Evolutionary conservation across 371 early-diverging fungal species (phyloP).

Genomic region (Rhizomucor miehei): DNA sequence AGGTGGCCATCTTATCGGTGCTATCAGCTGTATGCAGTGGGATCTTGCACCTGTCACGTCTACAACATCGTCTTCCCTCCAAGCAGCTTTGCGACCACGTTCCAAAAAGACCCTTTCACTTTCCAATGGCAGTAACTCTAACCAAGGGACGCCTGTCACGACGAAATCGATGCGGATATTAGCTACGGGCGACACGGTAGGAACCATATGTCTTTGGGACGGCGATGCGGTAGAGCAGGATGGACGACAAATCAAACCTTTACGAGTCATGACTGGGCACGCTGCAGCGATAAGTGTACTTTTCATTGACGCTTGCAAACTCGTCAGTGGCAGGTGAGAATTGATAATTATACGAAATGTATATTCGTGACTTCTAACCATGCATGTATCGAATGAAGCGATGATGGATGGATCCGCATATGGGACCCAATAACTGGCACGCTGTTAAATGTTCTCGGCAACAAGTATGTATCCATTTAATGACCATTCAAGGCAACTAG

Average conservation of each 20-base stretch:
- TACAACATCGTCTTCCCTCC: not conserved
- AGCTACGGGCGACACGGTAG: conserved; percentile 47
- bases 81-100: not conserved
- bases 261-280: conserved; percentile 28
- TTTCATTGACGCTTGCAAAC: conserved; percentile 40
- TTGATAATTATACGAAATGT: too few species aligned
- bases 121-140: not conserved
- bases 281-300: conserved; percentile 35
- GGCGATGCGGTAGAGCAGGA: conserved; percentile 16
- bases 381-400: conserved; percentile 8
- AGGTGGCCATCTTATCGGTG: conserved; percentile 22
- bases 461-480: conserved; percentile 16
- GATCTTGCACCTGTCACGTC: conserved; percentile 17
- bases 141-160: not conserved
- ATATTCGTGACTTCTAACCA: not conserved
- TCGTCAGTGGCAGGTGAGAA: conserved; percentile 42
- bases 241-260: conserved; percentile 16
- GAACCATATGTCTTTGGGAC: conserved; percentile 45
- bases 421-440: conserved; percentile 48
- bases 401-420: conserved; percentile 48
- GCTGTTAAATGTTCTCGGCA: conserved; percentile 21
- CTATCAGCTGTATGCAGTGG: conserved; percentile 42
- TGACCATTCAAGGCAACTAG: conserved; percentile 3
- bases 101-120: not conserved
- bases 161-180: conserved; percentile 28